Evolutionary conservation across 1,139 yeast species (phyloP).

Genomic region (Scheffersomyces segobiensis): DNA sequence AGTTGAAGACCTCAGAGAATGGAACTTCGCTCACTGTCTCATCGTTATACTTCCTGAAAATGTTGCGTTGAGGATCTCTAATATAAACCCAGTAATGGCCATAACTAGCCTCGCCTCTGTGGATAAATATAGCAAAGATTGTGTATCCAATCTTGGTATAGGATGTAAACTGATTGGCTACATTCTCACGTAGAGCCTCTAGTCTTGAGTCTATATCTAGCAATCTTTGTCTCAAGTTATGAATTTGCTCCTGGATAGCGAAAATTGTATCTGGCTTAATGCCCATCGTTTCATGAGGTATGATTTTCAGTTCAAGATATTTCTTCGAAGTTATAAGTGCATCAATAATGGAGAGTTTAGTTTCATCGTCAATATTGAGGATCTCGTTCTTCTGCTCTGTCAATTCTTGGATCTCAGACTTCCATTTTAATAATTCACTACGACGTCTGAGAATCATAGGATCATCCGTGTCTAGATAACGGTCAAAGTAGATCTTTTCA

Average conservation of each 20-base stretch:
- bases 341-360: slow-evolving; percentile 52
- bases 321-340: slow-evolving; percentile 53
- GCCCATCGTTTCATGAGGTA: slow-evolving; percentile 21
- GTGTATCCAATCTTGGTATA: slow-evolving; percentile 72
- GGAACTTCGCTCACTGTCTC: slow-evolving; percentile 84
- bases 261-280: slow-evolving; percentile 38
- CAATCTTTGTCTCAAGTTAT: slow-evolving; percentile 39
- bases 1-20: slow-evolving; percentile 72
- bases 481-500: slow-evolving; percentile 77
- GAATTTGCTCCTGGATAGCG: slow-evolving; percentile 35
- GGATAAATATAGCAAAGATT: slow-evolving; percentile 89
- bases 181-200: slow-evolving; percentile 42
- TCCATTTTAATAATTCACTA: slow-evolving; percentile 65
- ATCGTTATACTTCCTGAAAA: slow-evolving; percentile 90
- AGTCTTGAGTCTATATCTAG: slow-evolving; percentile 37
- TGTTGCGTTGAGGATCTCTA: slow-evolving; percentile 63
- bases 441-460: slow-evolving; percentile 52
- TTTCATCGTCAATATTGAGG: slow-evolving; percentile 43
- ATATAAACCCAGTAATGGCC: slow-evolving; percentile 98
- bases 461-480: slow-evolving; percentile 78
- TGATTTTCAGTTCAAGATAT: slow-evolving; percentile 44
- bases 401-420: slow-evolving; percentile 49
- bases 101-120: slow-evolving; percentile 92
- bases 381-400: slow-evolving; percentile 43
- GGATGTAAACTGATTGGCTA: slow-evolving; percentile 59